Evolutionary conservation across 2,329 filamentous ascomycete species (phyloP), one percentile per base, ranked within the genome.

Genomic region (Volutella citrinella): DNA sequence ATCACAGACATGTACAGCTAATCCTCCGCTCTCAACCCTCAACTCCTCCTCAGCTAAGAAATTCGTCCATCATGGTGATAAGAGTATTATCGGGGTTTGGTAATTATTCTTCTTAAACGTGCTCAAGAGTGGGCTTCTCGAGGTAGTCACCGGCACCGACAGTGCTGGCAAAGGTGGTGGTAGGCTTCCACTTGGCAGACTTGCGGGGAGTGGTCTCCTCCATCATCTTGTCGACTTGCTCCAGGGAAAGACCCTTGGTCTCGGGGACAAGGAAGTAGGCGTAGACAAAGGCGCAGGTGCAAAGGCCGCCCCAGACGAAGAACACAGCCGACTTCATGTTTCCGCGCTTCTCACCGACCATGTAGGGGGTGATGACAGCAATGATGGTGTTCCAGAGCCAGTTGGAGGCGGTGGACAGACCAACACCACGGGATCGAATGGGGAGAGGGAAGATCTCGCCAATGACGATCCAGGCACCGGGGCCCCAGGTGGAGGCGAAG

Each of bases 361-460:
- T 79, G 70, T 81, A 84, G 10, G 80, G 81, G 12, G 76, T 83
- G 60, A 87, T 84, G 57, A 85, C 74, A 42, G 78, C 60, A 30
- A 75, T 75, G 55, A 74, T 74, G 61, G 81, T 87, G 69, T 88
- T 91, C 86, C 87, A 43, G 16, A 43, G 76, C 87, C 87, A 94
- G 77, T 94, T 94, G 59, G 82, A 88, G 42, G 88, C 85, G 8
- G 89, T 94, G 24, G 87, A 90, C 27, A 95, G 75, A 52, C 77
- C 87, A 40, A 95, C 87, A 68, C 89, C 89, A 49, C 87, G 85
- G 24, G 89, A 85, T 55, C 89, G 85, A 65, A 95, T 91, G 42
- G 86, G 87, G 34, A 95, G 78, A 38, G 88, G 87, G 78, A 85
- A 95, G 64, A 93, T 84, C 70, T 95, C 88, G 59, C 88, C 88